These are phyloP conservation scores for Hortiboletus rubellus DNA, from an alignment of 1,284 basidiomycete species.

Conservation along the genomic window DNA sequence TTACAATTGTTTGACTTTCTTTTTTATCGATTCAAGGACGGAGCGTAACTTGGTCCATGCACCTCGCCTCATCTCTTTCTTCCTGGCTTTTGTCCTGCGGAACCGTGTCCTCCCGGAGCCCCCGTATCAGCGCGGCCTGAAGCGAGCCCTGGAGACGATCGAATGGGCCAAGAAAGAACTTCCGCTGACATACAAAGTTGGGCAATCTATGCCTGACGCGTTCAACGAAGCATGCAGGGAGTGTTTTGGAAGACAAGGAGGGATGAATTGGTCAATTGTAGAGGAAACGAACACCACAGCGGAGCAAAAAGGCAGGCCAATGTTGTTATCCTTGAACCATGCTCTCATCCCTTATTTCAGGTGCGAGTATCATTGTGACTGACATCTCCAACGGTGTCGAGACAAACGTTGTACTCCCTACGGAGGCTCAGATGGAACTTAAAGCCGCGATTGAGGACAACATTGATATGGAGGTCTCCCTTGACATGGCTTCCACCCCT, in stretches of 20 bases:
- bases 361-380: constrained; percentile 16
- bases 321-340: background rate
- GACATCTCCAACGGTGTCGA: constrained; percentile 21
- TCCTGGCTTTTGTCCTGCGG: constrained; percentile 60
- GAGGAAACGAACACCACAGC: background rate
- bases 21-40: constrained; percentile 35
- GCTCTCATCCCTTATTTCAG: constrained; percentile 15
- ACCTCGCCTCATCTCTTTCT: constrained; percentile 61
- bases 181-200: constrained; percentile 53
- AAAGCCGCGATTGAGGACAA: constrained; percentile 37
- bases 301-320: constrained; percentile 12
- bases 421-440: constrained; percentile 20
- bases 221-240: constrained; percentile 49
- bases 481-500: background rate
- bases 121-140: constrained; percentile 44
- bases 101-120: constrained; percentile 51
- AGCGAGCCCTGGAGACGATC: constrained; percentile 47
- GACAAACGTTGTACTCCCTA: constrained; percentile 24
- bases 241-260: constrained; percentile 48
- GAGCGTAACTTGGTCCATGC: constrained; percentile 45
- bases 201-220: constrained; percentile 54
- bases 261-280: constrained; percentile 30
- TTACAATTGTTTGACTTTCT: background rate
- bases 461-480: constrained; percentile 24
- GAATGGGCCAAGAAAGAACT: constrained; percentile 58